Percentiles rank a stretch among this genome's conserved stretches.
These are phyloP conservation scores for Hericium rajendrae DNA, from an alignment of 768 basidiomycete species.

Conservation along the genomic window DNA sequence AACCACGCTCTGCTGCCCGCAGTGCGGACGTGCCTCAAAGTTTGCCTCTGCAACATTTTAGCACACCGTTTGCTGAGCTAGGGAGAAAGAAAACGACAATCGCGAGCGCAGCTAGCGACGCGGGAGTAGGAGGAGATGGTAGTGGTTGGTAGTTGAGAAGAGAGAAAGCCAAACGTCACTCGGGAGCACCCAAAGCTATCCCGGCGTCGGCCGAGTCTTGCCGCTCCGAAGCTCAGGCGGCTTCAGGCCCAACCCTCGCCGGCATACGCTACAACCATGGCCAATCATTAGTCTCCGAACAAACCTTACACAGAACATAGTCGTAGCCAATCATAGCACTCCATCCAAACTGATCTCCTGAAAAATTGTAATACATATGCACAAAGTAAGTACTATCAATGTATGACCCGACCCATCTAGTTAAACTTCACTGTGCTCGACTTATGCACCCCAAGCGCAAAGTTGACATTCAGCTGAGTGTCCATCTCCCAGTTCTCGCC, in stretches of 20 bases:
- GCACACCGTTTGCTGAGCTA: not conserved
- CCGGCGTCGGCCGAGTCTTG: not conserved
- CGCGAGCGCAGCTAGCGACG: not conserved
- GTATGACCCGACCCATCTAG: too few relatives aligned
- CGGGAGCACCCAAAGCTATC: not conserved
- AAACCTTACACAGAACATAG: too few relatives aligned
- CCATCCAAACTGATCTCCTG: too few relatives aligned
- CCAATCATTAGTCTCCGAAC: not conserved
- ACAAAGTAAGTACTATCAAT: too few relatives aligned
- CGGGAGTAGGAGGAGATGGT: not conserved
- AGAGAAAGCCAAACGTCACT: not conserved
- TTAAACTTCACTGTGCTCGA: not conserved
- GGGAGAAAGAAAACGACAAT: not conserved
- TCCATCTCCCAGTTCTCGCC: slow-evolving; percentile 8
- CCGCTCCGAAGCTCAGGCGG: not conserved
- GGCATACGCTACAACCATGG: not conserved
- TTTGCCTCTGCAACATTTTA: slow-evolving; percentile 29
- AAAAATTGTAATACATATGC: too few relatives aligned
- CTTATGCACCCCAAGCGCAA: slow-evolving; percentile 2
- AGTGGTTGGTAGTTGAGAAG: not conserved
- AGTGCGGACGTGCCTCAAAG: slow-evolving; percentile 26
- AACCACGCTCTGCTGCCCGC: slow-evolving; percentile 17
- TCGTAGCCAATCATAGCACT: not conserved
- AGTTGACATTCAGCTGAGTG: slow-evolving; percentile 5
- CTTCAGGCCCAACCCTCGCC: not conserved